Percentiles rank a stretch among this genome's conserved stretches.
These are phyloP conservation scores for Pachysolen tannophilus DNA, from an alignment of 805 yeast species.

Conservation along the genomic window DNA sequence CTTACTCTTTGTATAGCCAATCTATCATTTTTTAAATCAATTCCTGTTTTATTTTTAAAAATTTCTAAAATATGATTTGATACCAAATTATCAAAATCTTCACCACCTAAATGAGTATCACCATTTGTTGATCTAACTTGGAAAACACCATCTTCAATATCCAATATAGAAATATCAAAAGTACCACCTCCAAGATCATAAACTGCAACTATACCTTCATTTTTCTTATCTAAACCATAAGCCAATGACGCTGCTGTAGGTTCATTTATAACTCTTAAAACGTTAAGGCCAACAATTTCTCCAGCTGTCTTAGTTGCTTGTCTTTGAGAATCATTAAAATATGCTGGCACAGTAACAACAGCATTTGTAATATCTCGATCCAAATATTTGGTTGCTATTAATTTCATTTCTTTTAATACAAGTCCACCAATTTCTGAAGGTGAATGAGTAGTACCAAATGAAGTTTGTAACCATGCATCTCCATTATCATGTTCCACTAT, in stretches of 20 bases:
- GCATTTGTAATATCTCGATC: conserved; percentile 80
- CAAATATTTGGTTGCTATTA: conserved; percentile 79
- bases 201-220: conserved; percentile 72
- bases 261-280: conserved; percentile 77
- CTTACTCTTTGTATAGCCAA: conserved; percentile 81
- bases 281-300: conserved; percentile 87
- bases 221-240: conserved; percentile 75
- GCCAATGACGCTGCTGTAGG: conserved; percentile 92
- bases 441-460: conserved; percentile 80
- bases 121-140: conserved; percentile 95
- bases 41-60: conserved; percentile 69
- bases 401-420: conserved; percentile 89
- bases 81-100: conserved; percentile 77
- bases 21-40: conserved; percentile 56
- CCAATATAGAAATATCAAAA: conserved; percentile 90
- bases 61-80: conserved; percentile 73
- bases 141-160: conserved; percentile 94
- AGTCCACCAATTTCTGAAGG: conserved; percentile 96
- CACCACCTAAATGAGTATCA: conserved; percentile 89
- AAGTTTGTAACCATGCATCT: conserved; percentile 88
- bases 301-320: conserved; percentile 95
- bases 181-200: conserved; percentile 98
- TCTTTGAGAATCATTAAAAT: conserved; percentile 82
- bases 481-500: conserved; percentile 87
- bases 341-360: conserved; percentile 84